These are phyloP conservation scores for Pseudogymnoascus sp. DNA, from an alignment of 2,329 filamentous ascomycete species.

Conservation along the genomic window DNA sequence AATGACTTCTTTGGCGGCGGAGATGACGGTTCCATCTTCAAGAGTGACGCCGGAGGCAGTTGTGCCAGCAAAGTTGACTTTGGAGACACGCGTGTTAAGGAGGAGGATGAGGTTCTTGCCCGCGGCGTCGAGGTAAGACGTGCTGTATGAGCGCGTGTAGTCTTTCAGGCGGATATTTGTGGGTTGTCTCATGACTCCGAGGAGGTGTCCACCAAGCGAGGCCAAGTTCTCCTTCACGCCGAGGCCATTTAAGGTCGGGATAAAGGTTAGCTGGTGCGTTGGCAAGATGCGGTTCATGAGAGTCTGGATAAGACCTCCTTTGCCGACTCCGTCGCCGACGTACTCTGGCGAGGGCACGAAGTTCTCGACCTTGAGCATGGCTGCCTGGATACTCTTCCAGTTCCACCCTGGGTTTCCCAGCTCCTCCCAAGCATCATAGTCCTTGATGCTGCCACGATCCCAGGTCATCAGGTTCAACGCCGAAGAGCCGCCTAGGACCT, in stretches of 20 bases:
- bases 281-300: conserved; percentile 40
- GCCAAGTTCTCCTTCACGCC: conserved; percentile 38
- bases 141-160: conserved; percentile 44
- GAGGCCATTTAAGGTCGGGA: conserved; percentile 41
- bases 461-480: conserved; percentile 30
- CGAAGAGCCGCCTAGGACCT: conserved; percentile 32
- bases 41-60: conserved; percentile 15
- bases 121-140: conserved; percentile 34
- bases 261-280: conserved; percentile 38
- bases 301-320: conserved; percentile 12
- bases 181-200: conserved; percentile 46
- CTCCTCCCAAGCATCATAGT: conserved; percentile 37
- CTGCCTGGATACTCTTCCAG: conserved; percentile 25
- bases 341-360: conserved; percentile 18
- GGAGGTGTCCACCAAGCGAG: conserved; percentile 43
- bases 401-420: conserved; percentile 39
- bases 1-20: conserved; percentile 39
- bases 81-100: conserved; percentile 78
- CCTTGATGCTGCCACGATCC: conserved; percentile 22
- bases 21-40: conserved; percentile 17
- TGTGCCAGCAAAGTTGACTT: conserved; percentile 49
- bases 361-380: conserved; percentile 17
- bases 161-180: conserved; percentile 42
- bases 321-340: conserved; percentile 14
- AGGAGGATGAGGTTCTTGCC: conserved; percentile 66